These are phyloP conservation scores for Lyophyllum shimeji DNA, from an alignment of 768 basidiomycete genomes.

Conservation along the genomic window DNA sequence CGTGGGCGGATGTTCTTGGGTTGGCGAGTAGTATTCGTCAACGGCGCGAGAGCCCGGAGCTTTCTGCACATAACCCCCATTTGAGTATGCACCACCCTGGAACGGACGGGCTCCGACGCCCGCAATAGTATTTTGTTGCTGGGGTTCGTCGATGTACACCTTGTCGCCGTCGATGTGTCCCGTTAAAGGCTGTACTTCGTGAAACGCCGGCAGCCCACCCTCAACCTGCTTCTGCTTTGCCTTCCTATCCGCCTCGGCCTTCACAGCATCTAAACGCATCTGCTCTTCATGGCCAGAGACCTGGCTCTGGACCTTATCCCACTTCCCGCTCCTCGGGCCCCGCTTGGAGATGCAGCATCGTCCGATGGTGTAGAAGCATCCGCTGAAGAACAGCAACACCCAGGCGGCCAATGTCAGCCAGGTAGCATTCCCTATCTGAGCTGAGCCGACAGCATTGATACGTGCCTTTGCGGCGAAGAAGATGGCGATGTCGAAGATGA, in stretches of 20 bases:
- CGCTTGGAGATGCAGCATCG: constrained; percentile 78
- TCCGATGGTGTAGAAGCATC: constrained; percentile 84
- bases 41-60: constrained; percentile 66
- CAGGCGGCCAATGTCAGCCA: constrained; percentile 91
- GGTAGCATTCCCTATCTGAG: constrained; percentile 82
- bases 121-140: constrained; percentile 22
- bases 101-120: constrained; percentile 31
- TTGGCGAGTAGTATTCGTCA: constrained; percentile 67
- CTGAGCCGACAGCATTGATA: constrained; percentile 77
- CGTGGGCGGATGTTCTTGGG: constrained; percentile 25
- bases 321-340: constrained; percentile 35
- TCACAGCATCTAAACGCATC: constrained; percentile 80
- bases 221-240: constrained; percentile 59
- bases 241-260: constrained; percentile 84
- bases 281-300: constrained; percentile 43
- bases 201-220: constrained; percentile 72
- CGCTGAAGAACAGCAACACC: constrained; percentile 84
- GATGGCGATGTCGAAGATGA: constrained; percentile 89
- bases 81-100: constrained; percentile 32
- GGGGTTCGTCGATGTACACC: constrained; percentile 53
- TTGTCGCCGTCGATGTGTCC: constrained; percentile 56
- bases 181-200: constrained; percentile 73
- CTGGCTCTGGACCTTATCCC: constrained; percentile 33
- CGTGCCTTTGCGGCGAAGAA: constrained; percentile 89
- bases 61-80: constrained; percentile 67